A percentile compares a stretch with the other conserved stretches of the same genome.
These are phyloP conservation scores for Komagataella mondaviorum DNA, from an alignment of 805 yeast genomes.

Conservation along the genomic window DNA sequence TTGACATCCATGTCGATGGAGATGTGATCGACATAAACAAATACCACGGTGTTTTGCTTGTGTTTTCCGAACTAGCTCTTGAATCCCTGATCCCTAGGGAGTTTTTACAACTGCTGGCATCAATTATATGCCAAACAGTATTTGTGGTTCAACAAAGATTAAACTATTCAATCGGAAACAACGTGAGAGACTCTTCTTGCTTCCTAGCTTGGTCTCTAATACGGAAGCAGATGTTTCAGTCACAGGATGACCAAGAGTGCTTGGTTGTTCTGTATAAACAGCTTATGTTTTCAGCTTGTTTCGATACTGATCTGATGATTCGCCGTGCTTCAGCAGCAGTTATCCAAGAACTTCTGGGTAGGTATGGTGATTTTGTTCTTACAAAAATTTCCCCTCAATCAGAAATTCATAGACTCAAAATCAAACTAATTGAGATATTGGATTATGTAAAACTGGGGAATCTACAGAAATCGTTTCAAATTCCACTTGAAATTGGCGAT, in stretches of 20 bases:
- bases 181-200: slow-evolving; percentile 75
- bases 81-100: slow-evolving; percentile 7
- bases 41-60: slow-evolving; percentile 47
- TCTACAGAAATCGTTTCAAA: slow-evolving; percentile 21
- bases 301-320: slow-evolving; percentile 63
- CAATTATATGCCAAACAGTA: slow-evolving; percentile 30
- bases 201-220: slow-evolving; percentile 73
- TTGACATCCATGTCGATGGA: slow-evolving; percentile 9
- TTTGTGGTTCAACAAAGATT: slow-evolving; percentile 45
- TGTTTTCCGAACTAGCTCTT: slow-evolving; percentile 34
- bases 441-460: slow-evolving; percentile 36
- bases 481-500: slow-evolving; percentile 7
- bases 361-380: slow-evolving; percentile 40
- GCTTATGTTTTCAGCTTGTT: slow-evolving; percentile 40
- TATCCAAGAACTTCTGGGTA: slow-evolving; percentile 72
- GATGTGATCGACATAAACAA: slow-evolving; percentile 24
- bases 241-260: slow-evolving; percentile 7
- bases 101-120: slow-evolving; percentile 13
- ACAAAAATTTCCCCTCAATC: slow-evolving; percentile 3
- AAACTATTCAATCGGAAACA: slow-evolving; percentile 43
- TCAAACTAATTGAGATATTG: slow-evolving; percentile 44
- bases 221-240: slow-evolving; percentile 18
- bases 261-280: slow-evolving; percentile 15
- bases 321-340: slow-evolving; percentile 82
- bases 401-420: slow-evolving; percentile 20